Base-by-base conservation (phyloP, 805 yeast genomes). In the Metschnikowia peoriensis region DNA sequence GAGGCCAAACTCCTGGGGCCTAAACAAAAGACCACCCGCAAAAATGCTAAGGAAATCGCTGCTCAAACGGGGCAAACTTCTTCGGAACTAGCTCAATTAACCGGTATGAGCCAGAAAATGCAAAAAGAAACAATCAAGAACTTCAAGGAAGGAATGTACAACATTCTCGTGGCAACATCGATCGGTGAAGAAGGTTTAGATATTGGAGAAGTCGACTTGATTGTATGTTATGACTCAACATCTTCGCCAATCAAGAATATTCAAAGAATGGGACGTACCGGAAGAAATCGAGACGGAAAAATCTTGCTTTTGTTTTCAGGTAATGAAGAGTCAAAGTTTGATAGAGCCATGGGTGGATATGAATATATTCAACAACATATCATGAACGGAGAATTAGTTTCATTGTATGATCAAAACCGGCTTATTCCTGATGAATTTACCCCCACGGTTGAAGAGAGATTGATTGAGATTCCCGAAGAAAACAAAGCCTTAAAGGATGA, bases 111-210 rank as follows among this genome's bases (percentile, higher is more conserved):
- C 38, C 99, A 94, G 63, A 88, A 88, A 61, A 78, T 81, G 42
- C 99, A 94, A 63, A 90, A 89, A 59, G 86, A 85, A 51, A 79
- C 89, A 10, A 85, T 94, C 29, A 78, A 79, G 32, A 76, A 84
- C 52, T 94, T 94, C 70, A 88, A 86, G 61, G 62, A 68, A 0
- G 97, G 96, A 7, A 75, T 69, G 1, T 81, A 82, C 62, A 96
- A 94, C 64, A 83, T 89, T 8, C 71, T 94, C 17, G 97, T 94
- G 6, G 97, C 98, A 5, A 94, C 99, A 0, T 91, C 97, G 0
- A 93, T 94, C 64, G 99, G 98, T 44, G 99, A 94, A 67, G 99
- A 94, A 75, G 99, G 99, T 43, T 77, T 94, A 58, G 99, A 94
- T 74, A 96, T 94, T 59, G 99, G 99, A 34, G 97, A 96, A 66